Evolutionary conservation across 441 rosid species (phyloP).

Genomic region (Gossypium gossypioides): DNA sequence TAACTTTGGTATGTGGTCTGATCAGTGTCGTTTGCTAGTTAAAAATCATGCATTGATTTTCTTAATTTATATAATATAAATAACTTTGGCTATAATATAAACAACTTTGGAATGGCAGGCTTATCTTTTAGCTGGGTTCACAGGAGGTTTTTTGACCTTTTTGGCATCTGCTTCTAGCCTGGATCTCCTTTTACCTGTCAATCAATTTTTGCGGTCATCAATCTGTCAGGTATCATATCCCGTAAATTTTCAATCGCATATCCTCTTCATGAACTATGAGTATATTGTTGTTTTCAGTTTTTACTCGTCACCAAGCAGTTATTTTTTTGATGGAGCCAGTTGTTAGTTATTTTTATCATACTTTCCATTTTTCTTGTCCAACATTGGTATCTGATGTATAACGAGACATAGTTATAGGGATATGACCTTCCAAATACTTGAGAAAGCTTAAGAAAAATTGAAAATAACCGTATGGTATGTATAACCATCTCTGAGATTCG

Average conservation of each 20-base stretch:
- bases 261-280: background rate
- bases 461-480: too few species aligned
- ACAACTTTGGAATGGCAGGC: constrained; percentile 43
- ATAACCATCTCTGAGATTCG: too few species aligned
- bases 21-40: constrained; percentile 9
- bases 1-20: constrained; percentile 54
- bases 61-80: background rate
- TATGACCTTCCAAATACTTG: too few species aligned
- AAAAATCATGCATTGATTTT: background rate
- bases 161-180: constrained; percentile 41
- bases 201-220: constrained; percentile 37
- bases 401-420: too few species aligned
- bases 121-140: constrained; percentile 66
- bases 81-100: too few species aligned
- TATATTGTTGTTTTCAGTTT: background rate
- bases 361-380: background rate
- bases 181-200: constrained; percentile 54
- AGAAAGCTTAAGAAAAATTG: too few species aligned
- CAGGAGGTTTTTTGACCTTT: constrained; percentile 83
- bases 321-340: too few species aligned
- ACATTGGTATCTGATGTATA: background rate
- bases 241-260: background rate
- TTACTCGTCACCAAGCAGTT: background rate
- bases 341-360: background rate
- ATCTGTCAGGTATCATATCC: constrained; percentile 30